Conservation (phyloP, 2,329 filamentous ascomycete species). For the Fusarium sp. region DNA sequence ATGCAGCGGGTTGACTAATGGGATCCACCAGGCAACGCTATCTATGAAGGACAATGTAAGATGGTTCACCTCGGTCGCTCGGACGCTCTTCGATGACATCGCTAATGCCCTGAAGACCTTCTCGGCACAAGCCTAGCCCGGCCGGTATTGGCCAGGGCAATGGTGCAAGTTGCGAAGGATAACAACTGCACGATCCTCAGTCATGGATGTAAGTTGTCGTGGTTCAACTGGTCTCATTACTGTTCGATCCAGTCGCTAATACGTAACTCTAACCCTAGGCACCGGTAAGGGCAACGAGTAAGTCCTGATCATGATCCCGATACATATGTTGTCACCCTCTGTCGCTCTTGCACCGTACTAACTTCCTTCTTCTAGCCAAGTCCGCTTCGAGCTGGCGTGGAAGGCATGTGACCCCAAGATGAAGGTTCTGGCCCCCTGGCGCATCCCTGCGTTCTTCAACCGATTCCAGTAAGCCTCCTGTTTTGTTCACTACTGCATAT, state of each 20-base stretch:
- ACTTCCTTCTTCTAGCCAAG: slow-evolving; percentile 44
- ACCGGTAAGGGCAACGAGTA: slow-evolving; percentile 42
- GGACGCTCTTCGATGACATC: neutral
- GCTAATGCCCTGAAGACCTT: slow-evolving; percentile 33
- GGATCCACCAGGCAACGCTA: slow-evolving; percentile 16
- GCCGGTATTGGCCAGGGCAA: slow-evolving; percentile 69
- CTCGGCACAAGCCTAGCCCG: slow-evolving; percentile 66
- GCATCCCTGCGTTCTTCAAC: slow-evolving; percentile 72
- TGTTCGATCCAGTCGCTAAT: slow-evolving; percentile 3
- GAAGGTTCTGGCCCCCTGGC: slow-evolving; percentile 78
- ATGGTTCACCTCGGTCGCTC: slow-evolving; percentile 1
- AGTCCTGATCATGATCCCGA: neutral
- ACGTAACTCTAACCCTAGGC: neutral
- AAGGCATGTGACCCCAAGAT: slow-evolving; percentile 64
- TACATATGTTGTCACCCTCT: neutral
- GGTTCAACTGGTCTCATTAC: neutral
- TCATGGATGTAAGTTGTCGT: slow-evolving; percentile 55
- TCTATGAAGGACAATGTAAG: slow-evolving; percentile 48
- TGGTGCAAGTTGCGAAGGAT: slow-evolving; percentile 47
- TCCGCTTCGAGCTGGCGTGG: slow-evolving; percentile 51
- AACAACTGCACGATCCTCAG: slow-evolving; percentile 52
- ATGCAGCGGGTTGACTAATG: neutral
- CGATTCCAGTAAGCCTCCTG: slow-evolving; percentile 61
- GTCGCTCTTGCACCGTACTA: neutral
- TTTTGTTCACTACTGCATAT: neutral